Evolutionary conservation across 1,284 basidiomycete genomes (phyloP).

Genomic region (Leccinum variabile): DNA sequence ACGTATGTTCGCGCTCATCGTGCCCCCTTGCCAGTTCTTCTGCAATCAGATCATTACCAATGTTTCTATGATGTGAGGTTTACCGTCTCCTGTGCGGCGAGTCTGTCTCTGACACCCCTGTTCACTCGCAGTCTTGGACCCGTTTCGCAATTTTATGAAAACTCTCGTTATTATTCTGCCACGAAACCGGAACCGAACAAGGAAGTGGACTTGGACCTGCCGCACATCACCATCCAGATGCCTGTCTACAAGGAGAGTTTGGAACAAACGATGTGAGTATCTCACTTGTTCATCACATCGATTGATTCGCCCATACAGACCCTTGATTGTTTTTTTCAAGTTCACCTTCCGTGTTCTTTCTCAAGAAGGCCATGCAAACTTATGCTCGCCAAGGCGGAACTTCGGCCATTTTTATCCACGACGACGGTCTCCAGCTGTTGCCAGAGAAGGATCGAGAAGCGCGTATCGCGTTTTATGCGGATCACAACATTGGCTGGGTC

Average conservation of each 20-base stretch:
- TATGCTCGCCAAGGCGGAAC: slow-evolving; percentile 83
- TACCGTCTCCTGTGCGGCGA: background rate
- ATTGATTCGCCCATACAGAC: slow-evolving; percentile 66
- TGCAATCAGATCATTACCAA: slow-evolving; percentile 60
- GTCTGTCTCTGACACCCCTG: background rate
- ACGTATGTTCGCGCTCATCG: background rate
- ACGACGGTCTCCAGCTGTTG: slow-evolving; percentile 73
- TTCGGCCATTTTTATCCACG: slow-evolving; percentile 73
- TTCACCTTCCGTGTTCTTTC: slow-evolving; percentile 69
- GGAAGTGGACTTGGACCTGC: slow-evolving; percentile 57
- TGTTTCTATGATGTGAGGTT: slow-evolving; percentile 52
- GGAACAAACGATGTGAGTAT: slow-evolving; percentile 63
- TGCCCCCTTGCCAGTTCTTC: slow-evolving; percentile 59
- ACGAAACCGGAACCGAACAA: slow-evolving; percentile 56
- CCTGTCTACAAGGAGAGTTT: slow-evolving; percentile 81
- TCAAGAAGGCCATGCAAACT: slow-evolving; percentile 86
- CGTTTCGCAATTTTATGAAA: slow-evolving; percentile 74
- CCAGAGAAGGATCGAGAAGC: slow-evolving; percentile 58
- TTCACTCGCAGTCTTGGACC: slow-evolving; percentile 55
- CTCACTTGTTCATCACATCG: slow-evolving; percentile 11
- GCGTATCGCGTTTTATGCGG: slow-evolving; percentile 73
- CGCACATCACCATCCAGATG: slow-evolving; percentile 76
- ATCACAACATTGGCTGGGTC: slow-evolving; percentile 85
- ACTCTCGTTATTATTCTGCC: slow-evolving; percentile 72
- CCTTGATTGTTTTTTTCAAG: slow-evolving; percentile 35